Conservation (phyloP, 1,284 basidiomycete species). For the Tilletia walkeri region DNA sequence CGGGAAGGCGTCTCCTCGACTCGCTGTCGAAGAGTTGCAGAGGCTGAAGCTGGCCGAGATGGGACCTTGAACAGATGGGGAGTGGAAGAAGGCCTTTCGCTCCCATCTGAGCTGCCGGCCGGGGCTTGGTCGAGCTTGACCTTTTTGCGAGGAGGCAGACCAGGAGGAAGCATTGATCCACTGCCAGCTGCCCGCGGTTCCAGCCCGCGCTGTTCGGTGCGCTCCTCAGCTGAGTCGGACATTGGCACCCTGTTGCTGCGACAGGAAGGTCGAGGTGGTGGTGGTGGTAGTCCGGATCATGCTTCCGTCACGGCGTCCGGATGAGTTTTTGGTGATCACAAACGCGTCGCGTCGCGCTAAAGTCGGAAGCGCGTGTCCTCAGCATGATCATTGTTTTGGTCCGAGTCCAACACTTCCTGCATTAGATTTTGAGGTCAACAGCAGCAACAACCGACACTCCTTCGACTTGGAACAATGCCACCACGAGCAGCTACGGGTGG, state of each 20-base stretch:
- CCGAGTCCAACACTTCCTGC: no score
- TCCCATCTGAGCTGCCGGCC: conserved; percentile 18
- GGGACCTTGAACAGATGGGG: no score
- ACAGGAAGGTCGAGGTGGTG: conserved; percentile 56
- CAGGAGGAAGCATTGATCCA: conserved; percentile 3
- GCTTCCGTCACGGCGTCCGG: conserved; percentile 66
- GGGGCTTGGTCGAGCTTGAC: conserved; percentile 26
- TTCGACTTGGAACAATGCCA: not conserved
- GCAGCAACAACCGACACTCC: no score
- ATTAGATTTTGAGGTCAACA: no score
- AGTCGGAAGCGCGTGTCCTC: no score
- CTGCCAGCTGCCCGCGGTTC: conserved; percentile 23
- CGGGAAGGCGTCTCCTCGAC: conserved; percentile 42
- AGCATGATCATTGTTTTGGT: no score
- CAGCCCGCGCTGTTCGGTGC: conserved; percentile 77
- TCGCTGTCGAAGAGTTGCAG: conserved; percentile 6
- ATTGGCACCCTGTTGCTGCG: no score
- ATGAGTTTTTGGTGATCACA: conserved; percentile 35
- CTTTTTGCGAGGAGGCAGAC: conserved; percentile 24
- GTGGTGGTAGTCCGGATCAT: no score
- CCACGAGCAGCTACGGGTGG: not conserved
- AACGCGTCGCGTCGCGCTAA: not conserved
- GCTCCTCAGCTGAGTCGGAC: conserved; percentile 62
- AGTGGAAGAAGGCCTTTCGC: no score
- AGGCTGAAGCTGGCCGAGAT: not conserved